phyloP scores from a whole-genome alignment of 495 filamentous ascomycete species.

The Hyphodiscus hymeniophilus region DNA sequence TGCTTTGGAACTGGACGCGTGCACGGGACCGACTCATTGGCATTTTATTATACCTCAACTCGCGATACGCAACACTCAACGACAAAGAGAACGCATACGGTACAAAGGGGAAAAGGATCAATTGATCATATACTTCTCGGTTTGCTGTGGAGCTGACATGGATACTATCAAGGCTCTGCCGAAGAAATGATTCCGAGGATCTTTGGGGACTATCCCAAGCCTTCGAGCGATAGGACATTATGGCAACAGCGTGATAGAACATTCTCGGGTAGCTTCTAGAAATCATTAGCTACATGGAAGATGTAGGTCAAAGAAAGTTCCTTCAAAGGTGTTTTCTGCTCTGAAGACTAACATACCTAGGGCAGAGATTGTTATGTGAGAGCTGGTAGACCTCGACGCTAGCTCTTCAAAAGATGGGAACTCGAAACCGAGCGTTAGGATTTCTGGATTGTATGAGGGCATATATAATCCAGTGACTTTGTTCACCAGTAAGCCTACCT shows the following conservation, averaged over 20 bases:
- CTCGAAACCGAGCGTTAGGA: constrained; percentile 38
- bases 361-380: constrained; percentile 28
- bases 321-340: constrained; percentile 7
- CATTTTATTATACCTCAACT: constrained; percentile 57
- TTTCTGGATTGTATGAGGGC: constrained; percentile 37
- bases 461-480: constrained; percentile 62
- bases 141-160: constrained; percentile 54
- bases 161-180: constrained; percentile 56
- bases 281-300: constrained; percentile 50
- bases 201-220: constrained; percentile 43
- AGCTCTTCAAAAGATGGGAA: constrained; percentile 63
- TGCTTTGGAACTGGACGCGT: constrained; percentile 49
- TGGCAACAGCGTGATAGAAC: constrained; percentile 62
- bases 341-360: constrained; percentile 34
- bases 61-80: constrained; percentile 61
- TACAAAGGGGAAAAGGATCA: constrained; percentile 56
- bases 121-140: constrained; percentile 40
- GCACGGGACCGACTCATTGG: constrained; percentile 56
- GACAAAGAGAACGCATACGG: constrained; percentile 61
- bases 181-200: constrained; percentile 45
- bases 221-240: constrained; percentile 43
- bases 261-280: no score
- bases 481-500: constrained; percentile 46
- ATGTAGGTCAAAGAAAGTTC: not conserved
- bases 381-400: constrained; percentile 37